phyloP scores from a whole-genome alignment of 2,329 filamentous ascomycete species.

The Xylariaceae sp. region DNA sequence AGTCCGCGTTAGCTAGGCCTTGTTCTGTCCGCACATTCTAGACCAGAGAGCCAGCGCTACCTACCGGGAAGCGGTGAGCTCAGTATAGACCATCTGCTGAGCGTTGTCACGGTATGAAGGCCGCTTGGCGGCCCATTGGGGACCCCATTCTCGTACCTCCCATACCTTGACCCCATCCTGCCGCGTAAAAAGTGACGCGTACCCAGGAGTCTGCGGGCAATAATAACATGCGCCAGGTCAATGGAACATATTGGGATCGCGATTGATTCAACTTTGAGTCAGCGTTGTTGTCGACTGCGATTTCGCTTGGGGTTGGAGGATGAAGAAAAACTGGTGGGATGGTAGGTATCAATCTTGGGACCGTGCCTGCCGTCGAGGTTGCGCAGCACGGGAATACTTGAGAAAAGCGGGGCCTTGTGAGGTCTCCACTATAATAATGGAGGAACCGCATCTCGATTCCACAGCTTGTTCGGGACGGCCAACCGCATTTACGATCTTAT shows the following conservation, averaged over 20 bases:
- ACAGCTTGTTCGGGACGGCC: too few relatives aligned
- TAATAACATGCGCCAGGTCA: conserved; percentile 13
- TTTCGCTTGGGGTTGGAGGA: background rate
- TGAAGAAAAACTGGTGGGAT: background rate
- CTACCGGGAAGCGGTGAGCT: conserved; percentile 66
- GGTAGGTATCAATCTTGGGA: too few relatives aligned
- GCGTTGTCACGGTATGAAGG: conserved; percentile 61
- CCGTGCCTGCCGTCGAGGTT: too few relatives aligned
- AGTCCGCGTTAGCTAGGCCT: conserved; percentile 11
- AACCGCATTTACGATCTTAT: background rate
- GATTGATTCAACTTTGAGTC: background rate
- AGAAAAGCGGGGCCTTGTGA: too few relatives aligned
- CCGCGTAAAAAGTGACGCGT: conserved; percentile 14
- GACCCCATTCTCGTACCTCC: conserved; percentile 22
- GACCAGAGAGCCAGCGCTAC: background rate
- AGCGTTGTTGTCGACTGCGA: background rate
- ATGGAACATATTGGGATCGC: conserved; percentile 3
- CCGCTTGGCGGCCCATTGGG: conserved; percentile 20
- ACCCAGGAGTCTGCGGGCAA: conserved; percentile 10
- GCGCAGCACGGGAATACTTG: too few relatives aligned
- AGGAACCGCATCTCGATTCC: too few relatives aligned
- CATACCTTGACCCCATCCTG: conserved; percentile 28
- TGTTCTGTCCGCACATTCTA: background rate
- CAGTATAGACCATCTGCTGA: conserved; percentile 80
- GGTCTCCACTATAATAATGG: too few relatives aligned